A percentile compares a stretch with the other conserved stretches of the same genome.
Conservation (phyloP, 78 protist species). For the Dictyostelium intermedium region DNA sequence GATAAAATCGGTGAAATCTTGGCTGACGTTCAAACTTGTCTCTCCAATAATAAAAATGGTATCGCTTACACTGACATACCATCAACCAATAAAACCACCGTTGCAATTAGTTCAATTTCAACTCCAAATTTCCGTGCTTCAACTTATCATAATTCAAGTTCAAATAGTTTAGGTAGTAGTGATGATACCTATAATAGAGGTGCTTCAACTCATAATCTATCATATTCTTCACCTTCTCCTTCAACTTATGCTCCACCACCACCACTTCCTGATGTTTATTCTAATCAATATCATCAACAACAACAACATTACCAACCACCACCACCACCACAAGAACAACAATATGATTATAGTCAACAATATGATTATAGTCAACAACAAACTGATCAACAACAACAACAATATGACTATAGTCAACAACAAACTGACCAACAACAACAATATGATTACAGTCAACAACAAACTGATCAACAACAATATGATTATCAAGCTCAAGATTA, state of each 20-base stretch:
- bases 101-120: background rate
- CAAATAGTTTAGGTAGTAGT: background rate
- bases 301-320: background rate
- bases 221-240: conserved; percentile 41
- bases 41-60: conserved; percentile 71
- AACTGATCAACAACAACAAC: background rate
- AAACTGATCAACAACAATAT: background rate
- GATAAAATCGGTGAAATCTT: conserved; percentile 55
- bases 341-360: conserved; percentile 4
- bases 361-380: background rate
- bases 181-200: background rate
- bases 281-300: background rate
- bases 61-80: conserved; percentile 59
- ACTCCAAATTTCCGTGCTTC: conserved; percentile 62
- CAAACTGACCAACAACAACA: background rate
- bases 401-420: background rate
- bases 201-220: background rate
- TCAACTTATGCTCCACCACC: conserved; percentile 13
- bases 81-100: conserved; percentile 16
- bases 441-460: background rate
- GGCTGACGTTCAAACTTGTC: conserved; percentile 24
- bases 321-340: background rate
- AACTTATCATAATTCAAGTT: conserved; percentile 28
- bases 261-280: conserved; percentile 6
- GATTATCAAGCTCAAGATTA: background rate